A percentile compares a stretch with the other conserved stretches of the same genome.
Evolutionary conservation across 2,329 filamentous ascomycete species (phyloP).

Genomic region (Oidium heveae): DNA sequence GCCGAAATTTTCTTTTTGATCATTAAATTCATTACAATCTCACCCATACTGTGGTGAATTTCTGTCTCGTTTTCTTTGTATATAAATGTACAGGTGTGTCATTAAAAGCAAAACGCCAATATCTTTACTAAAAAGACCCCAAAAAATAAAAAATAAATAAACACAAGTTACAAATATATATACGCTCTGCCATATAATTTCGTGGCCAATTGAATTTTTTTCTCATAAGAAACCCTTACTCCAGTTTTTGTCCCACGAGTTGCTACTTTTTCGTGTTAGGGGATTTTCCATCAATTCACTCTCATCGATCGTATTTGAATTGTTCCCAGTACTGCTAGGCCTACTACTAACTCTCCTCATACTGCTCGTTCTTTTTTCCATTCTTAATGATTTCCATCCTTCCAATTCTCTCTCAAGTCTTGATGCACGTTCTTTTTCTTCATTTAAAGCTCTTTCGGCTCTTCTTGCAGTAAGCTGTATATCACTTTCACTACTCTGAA

Average conservation of each 20-base stretch:
- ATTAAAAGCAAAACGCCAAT: too few relatives aligned
- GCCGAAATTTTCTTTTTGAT: too few relatives aligned
- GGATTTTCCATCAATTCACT: conserved; percentile 17
- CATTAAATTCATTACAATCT: too few relatives aligned
- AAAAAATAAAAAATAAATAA: too few relatives aligned
- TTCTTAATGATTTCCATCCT: conserved; percentile 46
- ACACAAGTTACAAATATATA: background rate
- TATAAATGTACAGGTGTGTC: too few relatives aligned
- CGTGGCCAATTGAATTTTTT: background rate
- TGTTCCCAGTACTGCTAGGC: conserved; percentile 7
- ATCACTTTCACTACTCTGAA: conserved; percentile 65
- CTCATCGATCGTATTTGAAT: conserved; percentile 17
- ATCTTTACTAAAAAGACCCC: too few relatives aligned
- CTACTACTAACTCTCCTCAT: conserved; percentile 3
- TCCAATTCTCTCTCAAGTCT: conserved; percentile 75
- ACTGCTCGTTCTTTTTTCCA: conserved; percentile 25
- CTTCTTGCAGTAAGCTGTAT: conserved; percentile 61
- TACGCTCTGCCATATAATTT: background rate
- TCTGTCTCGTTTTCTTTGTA: too few relatives aligned
- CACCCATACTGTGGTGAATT: too few relatives aligned
- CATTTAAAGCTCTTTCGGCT: conserved; percentile 69
- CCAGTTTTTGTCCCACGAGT: conserved; percentile 37
- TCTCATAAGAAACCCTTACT: conserved; percentile 51
- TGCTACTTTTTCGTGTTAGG: conserved; percentile 34
- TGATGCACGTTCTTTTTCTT: conserved; percentile 61